phyloP scores from a whole-genome alignment of 2,329 filamentous ascomycete species.

The Colletotrichum sp. region DNA sequence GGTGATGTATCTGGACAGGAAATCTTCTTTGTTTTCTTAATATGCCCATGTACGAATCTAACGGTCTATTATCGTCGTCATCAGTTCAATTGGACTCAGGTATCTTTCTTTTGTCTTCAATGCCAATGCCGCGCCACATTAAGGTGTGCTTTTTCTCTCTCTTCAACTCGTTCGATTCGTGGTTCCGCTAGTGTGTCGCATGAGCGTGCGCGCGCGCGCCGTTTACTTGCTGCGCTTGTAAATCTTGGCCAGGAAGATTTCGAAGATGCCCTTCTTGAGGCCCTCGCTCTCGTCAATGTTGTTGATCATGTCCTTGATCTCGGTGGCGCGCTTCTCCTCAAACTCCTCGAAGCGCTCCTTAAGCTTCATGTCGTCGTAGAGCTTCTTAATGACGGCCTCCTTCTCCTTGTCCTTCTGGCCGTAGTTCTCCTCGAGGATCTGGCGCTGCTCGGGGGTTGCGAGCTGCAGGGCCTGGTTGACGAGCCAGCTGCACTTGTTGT shows the following conservation, averaged over 20 bases:
- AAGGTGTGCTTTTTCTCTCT: not conserved
- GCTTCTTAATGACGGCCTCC: constrained; percentile 85
- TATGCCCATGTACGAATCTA: constrained; percentile 12
- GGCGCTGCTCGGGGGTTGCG: constrained; percentile 82
- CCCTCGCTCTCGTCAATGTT: constrained; percentile 85
- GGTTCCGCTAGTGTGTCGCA: not conserved
- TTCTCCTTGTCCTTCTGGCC: constrained; percentile 85
- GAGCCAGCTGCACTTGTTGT: constrained; percentile 99
- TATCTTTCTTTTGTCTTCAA: constrained; percentile 14
- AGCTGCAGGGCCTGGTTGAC: constrained; percentile 90
- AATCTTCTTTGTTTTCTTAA: constrained; percentile 12
- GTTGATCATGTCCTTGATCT: constrained; percentile 77
- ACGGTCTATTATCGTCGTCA: constrained; percentile 14
- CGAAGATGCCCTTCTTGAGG: constrained; percentile 88
- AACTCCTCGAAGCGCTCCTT: constrained; percentile 85
- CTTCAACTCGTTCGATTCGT: not conserved
- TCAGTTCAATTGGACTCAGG: constrained; percentile 6
- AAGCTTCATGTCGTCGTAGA: constrained; percentile 86
- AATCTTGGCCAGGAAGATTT: constrained; percentile 92
- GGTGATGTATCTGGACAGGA: not conserved
- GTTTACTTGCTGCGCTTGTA: constrained; percentile 95
- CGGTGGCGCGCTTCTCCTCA: constrained; percentile 84
- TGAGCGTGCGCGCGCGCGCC: not conserved
- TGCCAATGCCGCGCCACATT: not conserved
- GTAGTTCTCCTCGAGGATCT: constrained; percentile 90